phyloP scores from a whole-genome alignment of 805 yeast species.

The Candida vartiovaarae region DNA sequence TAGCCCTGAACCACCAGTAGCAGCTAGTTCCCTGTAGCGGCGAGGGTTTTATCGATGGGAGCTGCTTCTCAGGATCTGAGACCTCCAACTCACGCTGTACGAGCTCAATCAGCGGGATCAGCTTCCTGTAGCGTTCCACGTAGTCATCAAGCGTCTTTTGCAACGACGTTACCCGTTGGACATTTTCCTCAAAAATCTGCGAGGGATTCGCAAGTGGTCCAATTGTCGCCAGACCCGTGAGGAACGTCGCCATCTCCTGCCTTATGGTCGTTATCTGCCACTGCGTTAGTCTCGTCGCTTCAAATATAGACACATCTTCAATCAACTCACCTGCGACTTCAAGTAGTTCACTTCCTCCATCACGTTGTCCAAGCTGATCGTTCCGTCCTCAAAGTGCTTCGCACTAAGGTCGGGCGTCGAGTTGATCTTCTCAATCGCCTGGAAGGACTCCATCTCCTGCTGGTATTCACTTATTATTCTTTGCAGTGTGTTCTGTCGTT shows the following conservation, averaged over 20 bases:
- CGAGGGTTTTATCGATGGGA: slow-evolving; percentile 54
- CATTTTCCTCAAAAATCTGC: slow-evolving; percentile 25
- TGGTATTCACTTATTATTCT: background rate
- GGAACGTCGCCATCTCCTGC: slow-evolving; percentile 32
- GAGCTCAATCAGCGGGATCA: slow-evolving; percentile 40
- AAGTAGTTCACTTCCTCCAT: slow-evolving; percentile 31
- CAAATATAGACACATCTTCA: background rate
- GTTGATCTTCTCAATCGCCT: slow-evolving; percentile 24
- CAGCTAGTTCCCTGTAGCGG: background rate
- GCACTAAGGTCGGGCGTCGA: slow-evolving; percentile 21
- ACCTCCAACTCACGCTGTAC: slow-evolving; percentile 41
- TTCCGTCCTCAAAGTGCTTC: slow-evolving; percentile 37
- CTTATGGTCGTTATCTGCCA: slow-evolving; percentile 26
- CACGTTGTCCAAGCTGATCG: slow-evolving; percentile 27
- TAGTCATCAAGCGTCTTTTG: slow-evolving; percentile 37
- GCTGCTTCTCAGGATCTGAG: slow-evolving; percentile 58
- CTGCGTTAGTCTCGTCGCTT: slow-evolving; percentile 1
- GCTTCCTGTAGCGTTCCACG: slow-evolving; percentile 37
- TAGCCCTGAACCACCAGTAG: background rate
- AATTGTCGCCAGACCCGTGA: slow-evolving; percentile 33
- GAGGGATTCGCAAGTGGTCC: slow-evolving; percentile 25
- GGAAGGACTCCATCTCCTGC: slow-evolving; percentile 21
- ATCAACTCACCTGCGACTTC: slow-evolving; percentile 21
- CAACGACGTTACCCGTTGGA: slow-evolving; percentile 26
- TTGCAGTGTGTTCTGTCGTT: no score